Evolutionary conservation across 805 yeast genomes (phyloP).

Genomic region (Yarrowia phangngaensis): DNA sequence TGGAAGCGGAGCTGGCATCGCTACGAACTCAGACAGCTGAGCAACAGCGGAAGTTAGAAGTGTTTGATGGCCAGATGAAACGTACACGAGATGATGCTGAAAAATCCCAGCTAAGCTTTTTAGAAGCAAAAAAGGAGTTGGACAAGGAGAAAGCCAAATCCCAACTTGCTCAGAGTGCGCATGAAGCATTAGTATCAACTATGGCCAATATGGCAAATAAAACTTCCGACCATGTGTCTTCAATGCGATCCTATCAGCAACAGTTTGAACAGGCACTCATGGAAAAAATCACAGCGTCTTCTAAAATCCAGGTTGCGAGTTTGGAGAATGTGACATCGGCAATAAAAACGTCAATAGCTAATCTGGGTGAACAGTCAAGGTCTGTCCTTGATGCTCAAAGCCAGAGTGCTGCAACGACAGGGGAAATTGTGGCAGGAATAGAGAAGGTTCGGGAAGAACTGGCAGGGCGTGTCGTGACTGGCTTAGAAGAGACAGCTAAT

Average conservation of each 20-base stretch:
- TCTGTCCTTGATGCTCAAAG: constrained; percentile 6
- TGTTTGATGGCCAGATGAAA: constrained; percentile 48
- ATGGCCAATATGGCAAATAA: constrained; percentile 19
- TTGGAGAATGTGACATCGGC: constrained; percentile 7
- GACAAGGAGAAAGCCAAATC: constrained; percentile 13
- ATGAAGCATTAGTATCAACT: constrained; percentile 28
- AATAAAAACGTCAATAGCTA: constrained; percentile 4
- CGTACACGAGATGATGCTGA: constrained; percentile 39
- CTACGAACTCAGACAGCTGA: constrained; percentile 50
- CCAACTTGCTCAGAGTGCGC: constrained; percentile 1
- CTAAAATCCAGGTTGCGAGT: constrained; percentile 4
- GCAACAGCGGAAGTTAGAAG: constrained; percentile 47
- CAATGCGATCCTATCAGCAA: constrained; percentile 23
- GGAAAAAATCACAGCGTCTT: constrained; percentile 9
- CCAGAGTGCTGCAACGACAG: constrained; percentile 4
- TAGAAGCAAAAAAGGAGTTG: constrained; percentile 13
- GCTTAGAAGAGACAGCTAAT: constrained; percentile 11
- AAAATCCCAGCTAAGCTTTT: constrained; percentile 27
- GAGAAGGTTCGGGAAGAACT: constrained; percentile 22
- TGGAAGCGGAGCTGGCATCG: constrained; percentile 48
- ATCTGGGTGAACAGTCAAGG: constrained; percentile 9
- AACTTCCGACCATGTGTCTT: constrained; percentile 26
- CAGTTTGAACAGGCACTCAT: constrained; percentile 22
- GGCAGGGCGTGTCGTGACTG: constrained; percentile 11
- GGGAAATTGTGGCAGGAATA: constrained; percentile 23